Conservation (phyloP, 169 alveolate species). For the Eimeria maxima region DNA sequence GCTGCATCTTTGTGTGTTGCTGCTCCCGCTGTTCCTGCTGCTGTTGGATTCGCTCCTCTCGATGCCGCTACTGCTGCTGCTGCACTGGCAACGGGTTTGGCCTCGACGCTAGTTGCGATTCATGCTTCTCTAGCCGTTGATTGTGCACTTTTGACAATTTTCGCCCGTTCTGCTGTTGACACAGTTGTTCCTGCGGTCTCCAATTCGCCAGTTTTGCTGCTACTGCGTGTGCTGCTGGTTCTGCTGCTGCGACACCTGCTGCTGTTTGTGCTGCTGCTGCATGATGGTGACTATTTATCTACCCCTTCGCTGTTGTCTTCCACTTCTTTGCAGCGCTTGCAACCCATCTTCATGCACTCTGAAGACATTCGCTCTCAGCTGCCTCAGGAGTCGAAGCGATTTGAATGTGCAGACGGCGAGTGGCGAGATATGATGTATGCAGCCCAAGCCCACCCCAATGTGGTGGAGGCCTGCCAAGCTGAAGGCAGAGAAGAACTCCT, state of each 20-base stretch:
- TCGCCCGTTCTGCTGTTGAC: too few species aligned
- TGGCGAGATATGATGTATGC: slow-evolving; percentile 97
- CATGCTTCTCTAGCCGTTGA: neutral
- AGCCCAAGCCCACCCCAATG: slow-evolving; percentile 94
- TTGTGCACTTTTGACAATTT: neutral
- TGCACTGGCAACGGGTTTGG: neutral
- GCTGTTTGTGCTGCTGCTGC: neutral
- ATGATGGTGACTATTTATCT: too few species aligned
- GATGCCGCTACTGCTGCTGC: neutral
- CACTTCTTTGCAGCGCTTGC: slow-evolving; percentile 90
- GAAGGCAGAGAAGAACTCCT: slow-evolving; percentile 96
- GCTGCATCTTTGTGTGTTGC: neutral
- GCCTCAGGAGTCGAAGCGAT: slow-evolving; percentile 97
- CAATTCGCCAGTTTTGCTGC: too few species aligned
- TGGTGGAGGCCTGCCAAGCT: slow-evolving; percentile 95
- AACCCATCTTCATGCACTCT: slow-evolving; percentile 97
- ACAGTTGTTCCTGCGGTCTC: too few species aligned
- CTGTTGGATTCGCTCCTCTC: neutral
- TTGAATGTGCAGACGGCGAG: slow-evolving; percentile 95
- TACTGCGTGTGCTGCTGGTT: neutral
- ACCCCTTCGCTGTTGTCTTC: too few species aligned
- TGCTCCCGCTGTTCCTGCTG: neutral
- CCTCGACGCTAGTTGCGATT: too few species aligned
- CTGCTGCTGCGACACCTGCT: neutral
- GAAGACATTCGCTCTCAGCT: slow-evolving; percentile 98